Evolutionary conservation across 177 flowering plant species (phyloP).

Genomic region (Vitis hybrid): DNA sequence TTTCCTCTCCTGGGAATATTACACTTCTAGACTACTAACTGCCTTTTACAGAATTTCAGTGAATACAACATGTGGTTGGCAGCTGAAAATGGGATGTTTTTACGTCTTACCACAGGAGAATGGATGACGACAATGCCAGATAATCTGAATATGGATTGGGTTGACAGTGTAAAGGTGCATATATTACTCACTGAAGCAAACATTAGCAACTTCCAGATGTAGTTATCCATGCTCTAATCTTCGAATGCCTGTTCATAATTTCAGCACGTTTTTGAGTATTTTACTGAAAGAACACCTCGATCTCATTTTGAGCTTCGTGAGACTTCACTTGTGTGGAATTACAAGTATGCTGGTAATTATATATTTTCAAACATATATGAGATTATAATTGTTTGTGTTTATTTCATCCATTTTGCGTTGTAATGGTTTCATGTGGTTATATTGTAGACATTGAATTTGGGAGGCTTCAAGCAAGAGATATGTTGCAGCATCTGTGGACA

Average conservation of each 20-base stretch:
- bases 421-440: slow-evolving; percentile 17
- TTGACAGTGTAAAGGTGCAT: slow-evolving; percentile 86
- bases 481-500: slow-evolving; percentile 87
- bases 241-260: slow-evolving; percentile 3
- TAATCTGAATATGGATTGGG: slow-evolving; percentile 90
- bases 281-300: slow-evolving; percentile 91
- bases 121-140: slow-evolving; percentile 99
- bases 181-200: neutral
- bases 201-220: too few species aligned
- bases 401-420: too few species aligned
- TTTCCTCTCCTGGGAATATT: too few species aligned
- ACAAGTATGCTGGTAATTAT: slow-evolving; percentile 86
- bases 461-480: slow-evolving; percentile 81
- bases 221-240: too few species aligned
- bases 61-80: slow-evolving; percentile 94
- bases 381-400: too few species aligned
- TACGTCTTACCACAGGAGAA: slow-evolving; percentile 67
- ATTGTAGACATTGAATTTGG: slow-evolving; percentile 76
- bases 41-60: slow-evolving; percentile 66
- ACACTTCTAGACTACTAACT: neutral
- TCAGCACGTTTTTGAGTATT: slow-evolving; percentile 97
- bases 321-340: slow-evolving; percentile 98
- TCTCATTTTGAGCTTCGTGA: slow-evolving; percentile 84
- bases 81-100: slow-evolving; percentile 97
- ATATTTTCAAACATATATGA: neutral